Base-by-base conservation (phyloP, 768 basidiomycete genomes). In the Boletus edulis region DNA sequence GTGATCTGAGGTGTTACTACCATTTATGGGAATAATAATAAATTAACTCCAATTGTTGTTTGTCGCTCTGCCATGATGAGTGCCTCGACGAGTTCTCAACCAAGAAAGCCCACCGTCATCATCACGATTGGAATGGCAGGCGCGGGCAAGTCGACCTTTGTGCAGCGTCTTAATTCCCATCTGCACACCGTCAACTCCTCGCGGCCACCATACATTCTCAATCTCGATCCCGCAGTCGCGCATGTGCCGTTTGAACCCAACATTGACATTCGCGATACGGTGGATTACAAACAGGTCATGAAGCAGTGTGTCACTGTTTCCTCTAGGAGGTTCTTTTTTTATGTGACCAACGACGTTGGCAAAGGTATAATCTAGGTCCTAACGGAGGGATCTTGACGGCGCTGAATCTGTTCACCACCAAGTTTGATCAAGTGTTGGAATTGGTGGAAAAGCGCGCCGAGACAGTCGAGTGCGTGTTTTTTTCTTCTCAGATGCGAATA, bases 211-310 rank as follows among this genome's bases (percentile, higher is more conserved):
- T 99, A 99, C 72, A 87, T 98, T 68, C 81, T 99, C 70, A 99
- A 99, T 70, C 87, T 99, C 56, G 97, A 99, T 71, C 97, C 97
- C 7, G 97, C 97, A 1, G 96, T 98, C 3, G 80, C 89, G 9
- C 87, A 87, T 55, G 79, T 94, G 39, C 93, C 95, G 3, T 99
- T 94, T 67, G 92, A 94, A 55, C 85, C 95, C 27, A 98, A 98
- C 70, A 98, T 99, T 57, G 97, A 99, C 71, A 98, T 99, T 49
- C 77, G 97, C 58, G 97, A 99, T 71, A 99, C 97, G 12, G 86
- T 99, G 20, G 90, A 98, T 69, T 99, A 98, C 73, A 84, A 89
- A 60, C 90, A 99, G 73, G 96, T 99, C 63, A 99, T 99, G 97
- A 95, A 97, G 82, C 94, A 98, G 94, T 97, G 78, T 78, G 79